Evolutionary conservation across 768 basidiomycete genomes (phyloP), one percentile per base, ranked within the genome.

Genomic region (Pleurotus tuber-regium): DNA sequence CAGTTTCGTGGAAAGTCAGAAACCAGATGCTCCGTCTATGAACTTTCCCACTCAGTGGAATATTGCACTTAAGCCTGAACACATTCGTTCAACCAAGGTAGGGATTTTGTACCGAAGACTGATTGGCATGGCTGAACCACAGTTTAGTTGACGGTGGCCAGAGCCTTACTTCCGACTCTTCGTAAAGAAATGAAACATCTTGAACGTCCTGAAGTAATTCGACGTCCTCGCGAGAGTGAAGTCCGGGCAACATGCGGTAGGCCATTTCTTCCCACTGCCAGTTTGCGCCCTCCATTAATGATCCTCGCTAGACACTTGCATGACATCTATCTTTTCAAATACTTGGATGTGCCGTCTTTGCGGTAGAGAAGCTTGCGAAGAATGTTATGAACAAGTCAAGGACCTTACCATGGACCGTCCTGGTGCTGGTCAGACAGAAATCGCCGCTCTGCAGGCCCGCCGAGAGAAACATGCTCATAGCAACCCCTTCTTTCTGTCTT

Each of bases 271-370:
- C 10, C 21, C 9, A 9, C 16, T 8, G 5, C 36, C 16, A 41
- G 3, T 10, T 55, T 40, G 14, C 8, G 21, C 9, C 18, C 10
- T 52, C n/a, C n/a, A 16, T 60, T 16, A 47, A 51, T 21, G 0
- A 9, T n/a, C 33, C 42, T 54, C 52, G 18, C 16, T 63, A 96
- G 93, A 97, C 67, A 92, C 89, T 1, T 97, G 94, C 66, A 89
- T 92, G 77, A 94, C 92, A 4, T 95, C 93, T 10, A 83, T 96
- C 52, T 96, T 96, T 67, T 87, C 88, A 4, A 84, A 83, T 52
- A 87, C 84, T 25, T 96, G 89, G 84, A 89, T 95, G 80, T 96
- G 93, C 64, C 79, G 87, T n/a, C 63, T 82, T 31, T 98, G 95
- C 65, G 95, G 92, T 4, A 83, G 91, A 8, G 95, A 97, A 67